phyloP scores from a whole-genome alignment of 208 protist species.

The Leishmania arabica region DNA sequence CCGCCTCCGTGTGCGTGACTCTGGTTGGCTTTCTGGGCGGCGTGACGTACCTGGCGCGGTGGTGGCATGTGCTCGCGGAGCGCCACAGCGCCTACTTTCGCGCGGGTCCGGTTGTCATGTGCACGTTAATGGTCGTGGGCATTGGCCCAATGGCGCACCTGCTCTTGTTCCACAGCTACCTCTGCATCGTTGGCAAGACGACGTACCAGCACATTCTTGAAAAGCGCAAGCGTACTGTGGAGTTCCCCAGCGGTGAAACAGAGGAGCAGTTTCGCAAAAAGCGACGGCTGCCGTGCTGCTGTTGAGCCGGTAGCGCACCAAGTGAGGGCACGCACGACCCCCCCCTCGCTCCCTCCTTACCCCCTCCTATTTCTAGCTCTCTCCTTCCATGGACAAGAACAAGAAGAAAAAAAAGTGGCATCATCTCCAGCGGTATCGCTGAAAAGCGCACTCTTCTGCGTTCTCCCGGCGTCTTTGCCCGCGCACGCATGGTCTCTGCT shows the following conservation, averaged over 20 bases:
- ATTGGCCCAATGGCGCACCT: conserved; percentile 62
- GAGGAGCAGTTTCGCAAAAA: background rate
- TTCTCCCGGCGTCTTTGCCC: background rate
- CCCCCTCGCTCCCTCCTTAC: background rate
- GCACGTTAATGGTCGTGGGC: conserved; percentile 36
- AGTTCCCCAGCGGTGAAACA: conserved; percentile 5
- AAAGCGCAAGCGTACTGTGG: conserved; percentile 32
- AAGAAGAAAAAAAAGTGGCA: background rate
- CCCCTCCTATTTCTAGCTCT: background rate
- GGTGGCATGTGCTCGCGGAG: conserved; percentile 53
- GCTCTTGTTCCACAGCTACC: conserved; percentile 72
- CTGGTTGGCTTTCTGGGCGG: conserved; percentile 32
- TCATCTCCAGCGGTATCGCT: background rate
- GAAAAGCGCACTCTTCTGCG: background rate
- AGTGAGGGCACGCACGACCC: background rate
- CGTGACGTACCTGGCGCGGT: conserved; percentile 54
- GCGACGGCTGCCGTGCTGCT: conserved; percentile 1
- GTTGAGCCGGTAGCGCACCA: background rate
- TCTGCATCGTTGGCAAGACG: conserved; percentile 48
- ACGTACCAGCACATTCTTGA: conserved; percentile 77
- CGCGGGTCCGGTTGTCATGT: conserved; percentile 61
- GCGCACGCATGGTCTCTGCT: background rate
- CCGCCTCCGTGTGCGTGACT: conserved; percentile 34
- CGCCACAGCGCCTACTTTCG: conserved; percentile 62
- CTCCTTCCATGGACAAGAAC: background rate